Evolutionary conservation across 2,329 filamentous ascomycete genomes (phyloP).

Genomic region (Grosmannia serpens): DNA sequence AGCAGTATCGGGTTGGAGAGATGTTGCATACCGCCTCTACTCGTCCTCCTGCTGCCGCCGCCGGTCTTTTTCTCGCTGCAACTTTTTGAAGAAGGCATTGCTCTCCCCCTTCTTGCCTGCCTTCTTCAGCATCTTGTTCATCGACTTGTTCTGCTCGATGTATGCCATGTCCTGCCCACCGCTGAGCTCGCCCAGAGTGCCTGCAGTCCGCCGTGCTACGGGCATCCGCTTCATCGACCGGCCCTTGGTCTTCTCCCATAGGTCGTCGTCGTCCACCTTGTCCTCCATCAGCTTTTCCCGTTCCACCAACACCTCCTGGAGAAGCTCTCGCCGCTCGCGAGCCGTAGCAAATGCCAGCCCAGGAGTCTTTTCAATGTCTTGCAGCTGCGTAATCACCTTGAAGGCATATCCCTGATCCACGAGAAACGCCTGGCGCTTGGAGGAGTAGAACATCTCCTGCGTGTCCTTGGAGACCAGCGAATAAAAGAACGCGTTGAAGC

Average conservation of each 20-base stretch:
- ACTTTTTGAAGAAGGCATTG: constrained; percentile 41
- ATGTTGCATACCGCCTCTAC: neutral
- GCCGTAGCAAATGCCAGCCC: constrained; percentile 71
- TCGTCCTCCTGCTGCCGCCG: neutral
- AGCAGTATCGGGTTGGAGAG: neutral
- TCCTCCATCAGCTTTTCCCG: constrained; percentile 29
- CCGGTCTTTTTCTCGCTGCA: constrained; percentile 1
- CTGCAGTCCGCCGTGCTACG: constrained; percentile 67
- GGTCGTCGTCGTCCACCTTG: constrained; percentile 24
- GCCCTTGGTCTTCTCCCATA: constrained; percentile 18
- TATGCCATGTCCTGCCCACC: constrained; percentile 98
- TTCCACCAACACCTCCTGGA: constrained; percentile 82
- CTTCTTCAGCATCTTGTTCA: constrained; percentile 53
- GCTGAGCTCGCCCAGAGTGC: constrained; percentile 72
- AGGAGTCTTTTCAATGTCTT: constrained; percentile 77
- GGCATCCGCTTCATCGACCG: constrained; percentile 11
- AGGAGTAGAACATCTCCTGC: constrained; percentile 95
- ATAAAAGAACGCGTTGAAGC: constrained; percentile 99
- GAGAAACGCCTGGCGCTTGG: constrained; percentile 90
- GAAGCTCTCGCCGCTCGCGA: constrained; percentile 69
- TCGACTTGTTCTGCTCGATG: constrained; percentile 66
- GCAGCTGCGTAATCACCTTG: constrained; percentile 93
- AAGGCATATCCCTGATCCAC: constrained; percentile 98
- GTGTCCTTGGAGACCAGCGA: constrained; percentile 95
- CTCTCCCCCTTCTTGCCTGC: constrained; percentile 43